Percentiles rank a stretch among this genome's conserved stretches.
Evolutionary conservation across 164 flowering plant genomes (phyloP).

Genomic region (Buxus sempervirens): DNA sequence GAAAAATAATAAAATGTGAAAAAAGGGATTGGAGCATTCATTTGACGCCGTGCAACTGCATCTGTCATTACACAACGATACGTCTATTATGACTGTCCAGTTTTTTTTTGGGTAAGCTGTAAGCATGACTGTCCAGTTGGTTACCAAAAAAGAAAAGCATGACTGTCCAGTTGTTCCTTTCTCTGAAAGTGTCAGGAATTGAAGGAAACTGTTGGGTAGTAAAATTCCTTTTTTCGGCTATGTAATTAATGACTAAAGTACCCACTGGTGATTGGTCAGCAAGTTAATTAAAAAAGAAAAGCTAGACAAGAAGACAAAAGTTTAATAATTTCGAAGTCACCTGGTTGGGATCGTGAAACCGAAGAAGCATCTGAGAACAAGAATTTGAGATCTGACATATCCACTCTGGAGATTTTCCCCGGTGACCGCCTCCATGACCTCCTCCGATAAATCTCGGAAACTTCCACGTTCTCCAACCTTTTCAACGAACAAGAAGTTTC

Average conservation of each 20-base stretch:
- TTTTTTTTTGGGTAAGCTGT: too few relatives aligned
- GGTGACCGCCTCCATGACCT: slow-evolving; percentile 40
- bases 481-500: neutral
- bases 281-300: too few relatives aligned
- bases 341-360: slow-evolving; percentile 60
- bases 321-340: slow-evolving; percentile 25
- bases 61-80: too few relatives aligned
- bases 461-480: slow-evolving; percentile 55
- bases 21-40: too few relatives aligned
- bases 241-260: neutral
- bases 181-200: neutral
- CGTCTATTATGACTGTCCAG: too few relatives aligned
- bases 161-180: too few relatives aligned
- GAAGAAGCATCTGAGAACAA: slow-evolving; percentile 82
- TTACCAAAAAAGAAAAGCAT: too few relatives aligned
- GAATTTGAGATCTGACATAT: slow-evolving; percentile 69
- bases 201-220: neutral
- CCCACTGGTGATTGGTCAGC: neutral
- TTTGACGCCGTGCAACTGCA: too few relatives aligned
- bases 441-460: slow-evolving; percentile 53
- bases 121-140: too few relatives aligned
- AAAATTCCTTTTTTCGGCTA: neutral
- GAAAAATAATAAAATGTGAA: too few relatives aligned
- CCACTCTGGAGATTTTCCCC: slow-evolving; percentile 49
- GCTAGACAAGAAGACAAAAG: too few relatives aligned